phyloP scores from a whole-genome alignment of 768 basidiomycete genomes.

The Dioszegia aurantiaca region DNA sequence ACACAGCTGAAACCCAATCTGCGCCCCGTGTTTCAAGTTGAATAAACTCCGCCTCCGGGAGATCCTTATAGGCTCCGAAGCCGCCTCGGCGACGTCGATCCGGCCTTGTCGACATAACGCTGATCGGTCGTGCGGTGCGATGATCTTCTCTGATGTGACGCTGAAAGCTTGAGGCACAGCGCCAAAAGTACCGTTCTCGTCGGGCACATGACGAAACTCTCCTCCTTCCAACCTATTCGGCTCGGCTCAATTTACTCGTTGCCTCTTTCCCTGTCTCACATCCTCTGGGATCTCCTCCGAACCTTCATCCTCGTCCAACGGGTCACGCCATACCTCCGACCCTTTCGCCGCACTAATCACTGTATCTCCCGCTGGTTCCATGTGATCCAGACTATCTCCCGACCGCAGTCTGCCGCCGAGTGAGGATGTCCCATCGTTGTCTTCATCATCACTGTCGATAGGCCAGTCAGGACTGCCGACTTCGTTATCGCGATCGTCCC shows the following conservation, averaged over 20 bases:
- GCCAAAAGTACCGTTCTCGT: too few relatives aligned
- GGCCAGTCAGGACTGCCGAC: conserved; percentile 39
- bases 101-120: too few relatives aligned
- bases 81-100: too few relatives aligned
- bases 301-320: conserved; percentile 40
- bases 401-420: background rate
- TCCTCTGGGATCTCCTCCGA: conserved; percentile 11
- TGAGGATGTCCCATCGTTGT: background rate
- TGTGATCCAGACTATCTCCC: too few relatives aligned
- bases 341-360: conserved; percentile 33
- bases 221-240: too few relatives aligned
- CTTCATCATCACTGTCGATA: conserved; percentile 19
- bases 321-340: conserved; percentile 37
- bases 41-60: background rate
- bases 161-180: too few relatives aligned
- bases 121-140: too few relatives aligned
- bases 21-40: conserved; percentile 1
- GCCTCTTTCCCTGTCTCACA: background rate
- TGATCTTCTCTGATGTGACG: too few relatives aligned
- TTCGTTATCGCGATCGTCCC: background rate
- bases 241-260: background rate
- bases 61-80: too few relatives aligned
- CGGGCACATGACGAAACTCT: too few relatives aligned
- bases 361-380: conserved; percentile 15
- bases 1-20: background rate